Conservation (phyloP, 2,329 filamentous ascomycete species). For the Emydomyces testavorans region DNA sequence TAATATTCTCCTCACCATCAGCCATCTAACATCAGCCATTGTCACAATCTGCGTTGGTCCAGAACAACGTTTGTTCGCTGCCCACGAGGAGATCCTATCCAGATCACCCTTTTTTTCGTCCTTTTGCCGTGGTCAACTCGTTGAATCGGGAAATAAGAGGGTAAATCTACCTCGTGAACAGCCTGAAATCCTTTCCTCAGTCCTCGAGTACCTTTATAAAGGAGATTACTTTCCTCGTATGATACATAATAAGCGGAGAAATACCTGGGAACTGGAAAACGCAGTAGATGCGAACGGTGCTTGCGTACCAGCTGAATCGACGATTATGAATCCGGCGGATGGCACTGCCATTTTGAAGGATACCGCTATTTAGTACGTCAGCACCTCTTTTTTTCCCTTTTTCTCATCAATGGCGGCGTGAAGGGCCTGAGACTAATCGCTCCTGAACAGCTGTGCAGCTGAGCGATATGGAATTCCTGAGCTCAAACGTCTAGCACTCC, state of each 20-base stretch:
- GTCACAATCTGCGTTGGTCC: conserved; percentile 71
- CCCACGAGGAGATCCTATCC: conserved; percentile 74
- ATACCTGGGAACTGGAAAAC: conserved; percentile 73
- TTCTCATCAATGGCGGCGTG: not conserved
- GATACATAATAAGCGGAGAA: conserved; percentile 66
- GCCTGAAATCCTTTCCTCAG: conserved; percentile 78
- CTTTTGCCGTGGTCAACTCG: conserved; percentile 52
- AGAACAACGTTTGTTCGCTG: conserved; percentile 77
- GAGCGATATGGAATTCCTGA: conserved; percentile 74
- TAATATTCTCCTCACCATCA: conserved; percentile 21
- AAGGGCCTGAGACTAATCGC: not conserved
- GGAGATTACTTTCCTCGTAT: conserved; percentile 83
- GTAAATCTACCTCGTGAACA: conserved; percentile 75
- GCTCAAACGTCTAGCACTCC: conserved; percentile 69
- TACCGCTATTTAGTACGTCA: conserved; percentile 63
- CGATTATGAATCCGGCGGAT: conserved; percentile 54
- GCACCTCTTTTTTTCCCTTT: not conserved
- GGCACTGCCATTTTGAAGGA: conserved; percentile 68
- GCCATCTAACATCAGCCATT: conserved; percentile 54
- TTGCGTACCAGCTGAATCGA: conserved; percentile 41
- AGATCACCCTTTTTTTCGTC: conserved; percentile 67
- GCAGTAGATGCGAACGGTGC: conserved; percentile 34
- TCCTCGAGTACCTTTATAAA: conserved; percentile 88
- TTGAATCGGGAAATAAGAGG: conserved; percentile 51
- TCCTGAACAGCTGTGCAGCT: conserved; percentile 53